phyloP scores from a whole-genome alignment of 2,329 filamentous ascomycete species.

The Cordyceps cicadae region DNA sequence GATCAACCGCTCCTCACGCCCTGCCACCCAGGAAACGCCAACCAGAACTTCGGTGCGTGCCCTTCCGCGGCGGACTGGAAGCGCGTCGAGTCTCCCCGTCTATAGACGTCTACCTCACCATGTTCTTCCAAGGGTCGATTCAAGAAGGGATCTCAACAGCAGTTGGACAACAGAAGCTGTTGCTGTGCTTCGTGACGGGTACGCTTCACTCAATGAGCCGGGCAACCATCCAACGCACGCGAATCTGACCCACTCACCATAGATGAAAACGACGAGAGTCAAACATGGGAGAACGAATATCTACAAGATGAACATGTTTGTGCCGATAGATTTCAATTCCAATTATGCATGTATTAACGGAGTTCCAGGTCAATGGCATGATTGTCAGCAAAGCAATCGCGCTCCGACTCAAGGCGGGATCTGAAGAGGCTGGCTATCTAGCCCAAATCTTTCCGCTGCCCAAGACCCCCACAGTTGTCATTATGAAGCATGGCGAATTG shows the following conservation, averaged over 20 bases:
- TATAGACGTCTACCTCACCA: constrained; percentile 24
- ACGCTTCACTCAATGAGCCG: constrained; percentile 18
- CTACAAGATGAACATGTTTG: constrained; percentile 48
- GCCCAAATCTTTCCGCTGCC: constrained; percentile 75
- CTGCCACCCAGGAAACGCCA: too few relatives aligned
- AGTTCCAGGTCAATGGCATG: constrained; percentile 42
- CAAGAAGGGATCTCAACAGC: constrained; percentile 74
- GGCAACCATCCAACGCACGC: constrained; percentile 16
- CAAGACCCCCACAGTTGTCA: constrained; percentile 66
- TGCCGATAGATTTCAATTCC: not conserved
- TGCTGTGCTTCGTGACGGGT: constrained; percentile 81
- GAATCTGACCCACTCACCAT: constrained; percentile 10
- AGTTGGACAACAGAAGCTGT: constrained; percentile 64
- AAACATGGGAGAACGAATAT: constrained; percentile 64
- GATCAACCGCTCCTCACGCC: too few relatives aligned
- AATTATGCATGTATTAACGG: constrained; percentile 1
- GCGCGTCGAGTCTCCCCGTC: not conserved
- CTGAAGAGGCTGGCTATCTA: constrained; percentile 73
- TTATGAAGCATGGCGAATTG: constrained; percentile 72
- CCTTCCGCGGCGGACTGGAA: not conserved
- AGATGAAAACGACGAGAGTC: constrained; percentile 65
- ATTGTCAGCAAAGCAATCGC: constrained; percentile 58
- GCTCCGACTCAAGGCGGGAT: constrained; percentile 62
- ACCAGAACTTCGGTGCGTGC: not conserved
- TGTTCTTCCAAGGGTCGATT: constrained; percentile 77